A percentile compares a stretch with the other conserved stretches of the same genome.
Conservation (phyloP, 805 yeast genomes). For the Vanderwaltozyma polyspora region DNA sequence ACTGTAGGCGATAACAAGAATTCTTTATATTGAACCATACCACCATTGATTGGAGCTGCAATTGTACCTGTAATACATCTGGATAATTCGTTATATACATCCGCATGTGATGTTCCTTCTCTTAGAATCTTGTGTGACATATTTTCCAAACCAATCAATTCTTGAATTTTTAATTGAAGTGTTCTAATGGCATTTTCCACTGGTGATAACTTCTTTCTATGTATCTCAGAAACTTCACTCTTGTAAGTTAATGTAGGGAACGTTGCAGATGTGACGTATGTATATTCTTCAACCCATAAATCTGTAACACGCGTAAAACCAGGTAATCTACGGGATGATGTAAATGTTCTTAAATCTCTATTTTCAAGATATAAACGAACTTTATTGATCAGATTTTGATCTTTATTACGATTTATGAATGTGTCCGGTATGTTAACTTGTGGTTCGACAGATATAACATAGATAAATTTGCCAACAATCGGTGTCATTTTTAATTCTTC, state of each 20-base stretch:
- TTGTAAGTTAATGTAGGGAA: conserved; percentile 87
- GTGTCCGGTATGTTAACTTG: conserved; percentile 19
- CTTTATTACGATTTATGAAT: conserved; percentile 37
- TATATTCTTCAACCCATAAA: conserved; percentile 81
- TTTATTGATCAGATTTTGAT: conserved; percentile 34
- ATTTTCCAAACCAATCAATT: conserved; percentile 57
- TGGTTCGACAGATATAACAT: conserved; percentile 65
- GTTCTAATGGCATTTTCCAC: conserved; percentile 69
- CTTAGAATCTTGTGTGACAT: conserved; percentile 41
- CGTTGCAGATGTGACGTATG: conserved; percentile 59
- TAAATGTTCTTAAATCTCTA: conserved; percentile 58
- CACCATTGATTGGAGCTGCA: conserved; percentile 89
- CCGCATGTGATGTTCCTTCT: conserved; percentile 37
- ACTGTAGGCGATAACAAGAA: conserved; percentile 37
- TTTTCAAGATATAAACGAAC: conserved; percentile 67
- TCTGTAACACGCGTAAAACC: conserved; percentile 63
- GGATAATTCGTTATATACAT: conserved; percentile 52
- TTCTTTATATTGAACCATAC: conserved; percentile 70
- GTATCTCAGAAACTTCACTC: conserved; percentile 49
- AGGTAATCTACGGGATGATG: conserved; percentile 58
- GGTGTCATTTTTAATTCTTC: conserved; percentile 36
- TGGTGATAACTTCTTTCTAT: conserved; percentile 58
- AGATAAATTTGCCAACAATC: conserved; percentile 62
- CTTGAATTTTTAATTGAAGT: conserved; percentile 56
- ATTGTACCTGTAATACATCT: conserved; percentile 74